Evolutionary conservation across 768 basidiomycete genomes (phyloP), one percentile per base, ranked within the genome.

Genomic region (Suillus discolor): DNA sequence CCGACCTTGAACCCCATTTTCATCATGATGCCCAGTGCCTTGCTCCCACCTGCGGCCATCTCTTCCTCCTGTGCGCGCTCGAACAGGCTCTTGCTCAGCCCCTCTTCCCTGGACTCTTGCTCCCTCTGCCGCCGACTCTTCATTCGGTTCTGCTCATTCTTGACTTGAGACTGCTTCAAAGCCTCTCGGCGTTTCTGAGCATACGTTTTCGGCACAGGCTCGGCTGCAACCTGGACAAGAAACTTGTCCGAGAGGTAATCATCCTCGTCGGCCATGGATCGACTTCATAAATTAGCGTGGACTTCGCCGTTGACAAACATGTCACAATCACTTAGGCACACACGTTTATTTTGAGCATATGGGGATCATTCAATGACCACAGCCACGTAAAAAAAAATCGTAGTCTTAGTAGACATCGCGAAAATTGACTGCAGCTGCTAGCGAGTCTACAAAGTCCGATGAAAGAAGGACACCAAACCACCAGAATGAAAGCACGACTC

Each of bases 1-100:
- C 94, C 94, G 3, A 91, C 88, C 78, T 90, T 90, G 80, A 93
- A 96, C 1, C 94, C 94, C 94, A 95, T 95, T 79, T 92, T 94
- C 85, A 91, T 87, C 94, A 96, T 96, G 81, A 96, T 94, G 18
- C 86, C 84, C 62, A 95, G 79, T 9, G 93, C 94, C 74, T 94
- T 95, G 80, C 86, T 94, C 51, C 84, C 82, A 18, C 69, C 72
- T 1, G 61, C 67, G 54, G 74, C 70, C 23, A 78, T 80, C 66
- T 83, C 83, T 67, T 86, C 83, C 72, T 92, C 90, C 73, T 85
- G 82, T 28, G 90, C 91, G 51, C 86, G 83, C 71, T 92, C 90
- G 70, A 96, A 94, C 25, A 95, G 85, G 77, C 89, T 93, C 77
- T 84, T 93, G 75, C 81, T 84, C 68, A 94, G 84, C 25, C 90